Evolutionary conservation across 2,329 filamentous ascomycete genomes (phyloP).

Genomic region (Parascedosporium putredinis): DNA sequence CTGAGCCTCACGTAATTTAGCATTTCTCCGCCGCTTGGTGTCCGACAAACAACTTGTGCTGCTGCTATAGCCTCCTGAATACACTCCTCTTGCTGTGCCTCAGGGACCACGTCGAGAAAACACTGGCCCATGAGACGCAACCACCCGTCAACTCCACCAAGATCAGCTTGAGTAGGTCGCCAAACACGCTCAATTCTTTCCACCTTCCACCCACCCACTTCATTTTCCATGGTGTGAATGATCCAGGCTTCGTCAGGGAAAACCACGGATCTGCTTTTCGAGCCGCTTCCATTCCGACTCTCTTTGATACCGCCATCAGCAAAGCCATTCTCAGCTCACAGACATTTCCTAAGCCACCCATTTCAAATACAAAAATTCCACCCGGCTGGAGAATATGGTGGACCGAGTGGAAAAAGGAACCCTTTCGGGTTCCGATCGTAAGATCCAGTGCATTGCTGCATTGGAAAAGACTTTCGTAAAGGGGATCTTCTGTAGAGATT

Average conservation of each 20-base stretch:
- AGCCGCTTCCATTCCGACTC: constrained; percentile 38
- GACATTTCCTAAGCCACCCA: constrained; percentile 62
- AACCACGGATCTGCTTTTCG: constrained; percentile 54
- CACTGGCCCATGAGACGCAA: constrained; percentile 50
- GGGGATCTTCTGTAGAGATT: constrained; percentile 23
- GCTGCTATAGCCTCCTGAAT: constrained; percentile 44
- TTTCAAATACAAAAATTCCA: constrained; percentile 56
- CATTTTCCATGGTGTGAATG: constrained; percentile 26
- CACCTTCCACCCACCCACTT: constrained; percentile 36
- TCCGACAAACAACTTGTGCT: constrained; percentile 42
- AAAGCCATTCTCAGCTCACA: constrained; percentile 51
- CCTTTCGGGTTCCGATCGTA: constrained; percentile 34
- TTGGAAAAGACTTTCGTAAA: constrained; percentile 55
- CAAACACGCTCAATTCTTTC: constrained; percentile 52
- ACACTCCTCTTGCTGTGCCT: constrained; percentile 36
- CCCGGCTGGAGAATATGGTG: constrained; percentile 40
- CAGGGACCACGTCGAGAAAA: constrained; percentile 43
- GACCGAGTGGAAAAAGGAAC: constrained; percentile 41
- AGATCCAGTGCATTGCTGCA: constrained; percentile 58
- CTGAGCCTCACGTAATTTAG: constrained; percentile 45
- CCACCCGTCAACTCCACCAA: constrained; percentile 56
- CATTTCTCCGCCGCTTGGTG: constrained; percentile 45
- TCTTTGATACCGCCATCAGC: constrained; percentile 39
- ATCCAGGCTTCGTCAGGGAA: constrained; percentile 55
- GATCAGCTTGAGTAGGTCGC: constrained; percentile 48